Conservation (phyloP, 768 basidiomycete genomes). For the Epithele typhae region DNA sequence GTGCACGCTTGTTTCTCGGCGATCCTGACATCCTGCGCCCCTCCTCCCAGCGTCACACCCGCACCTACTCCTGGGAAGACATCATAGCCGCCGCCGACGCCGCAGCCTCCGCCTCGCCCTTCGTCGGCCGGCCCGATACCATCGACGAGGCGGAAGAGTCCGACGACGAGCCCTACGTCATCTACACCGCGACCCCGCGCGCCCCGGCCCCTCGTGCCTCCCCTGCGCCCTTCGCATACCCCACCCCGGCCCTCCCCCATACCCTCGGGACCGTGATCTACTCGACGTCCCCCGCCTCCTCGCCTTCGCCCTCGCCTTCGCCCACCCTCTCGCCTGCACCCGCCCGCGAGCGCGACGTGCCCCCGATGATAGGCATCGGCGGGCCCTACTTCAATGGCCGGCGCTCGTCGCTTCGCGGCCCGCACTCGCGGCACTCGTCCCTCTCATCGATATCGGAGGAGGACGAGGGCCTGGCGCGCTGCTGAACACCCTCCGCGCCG, state of each 20-base stretch:
- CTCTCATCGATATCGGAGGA: constrained; percentile 23
- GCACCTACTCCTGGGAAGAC: constrained; percentile 18
- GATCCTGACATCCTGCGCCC: too few species aligned
- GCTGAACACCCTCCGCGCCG: constrained; percentile 1
- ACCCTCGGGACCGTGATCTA: constrained; percentile 7
- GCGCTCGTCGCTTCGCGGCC: constrained; percentile 7
- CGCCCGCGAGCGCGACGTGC: constrained; percentile 7
- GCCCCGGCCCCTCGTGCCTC: constrained; percentile 2
- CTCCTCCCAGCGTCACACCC: constrained; percentile 9
- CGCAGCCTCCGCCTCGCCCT: constrained; percentile 1
- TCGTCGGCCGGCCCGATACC: constrained; percentile 9
- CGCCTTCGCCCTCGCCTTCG: constrained; percentile 5
- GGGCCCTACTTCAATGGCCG: background rate
- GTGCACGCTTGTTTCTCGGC: too few species aligned
- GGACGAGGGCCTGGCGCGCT: constrained; percentile 17
- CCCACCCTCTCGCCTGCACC: constrained; percentile 7
- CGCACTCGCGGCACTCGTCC: constrained; percentile 21
- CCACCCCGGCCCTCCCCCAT: constrained; percentile 5
- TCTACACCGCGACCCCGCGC: constrained; percentile 19
- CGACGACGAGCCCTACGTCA: constrained; percentile 20
- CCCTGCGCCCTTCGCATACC: background rate
- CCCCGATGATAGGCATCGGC: background rate
- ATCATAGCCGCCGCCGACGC: constrained; percentile 19
- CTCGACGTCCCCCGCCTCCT: constrained; percentile 8
- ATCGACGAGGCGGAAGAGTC: constrained; percentile 13